phyloP scores from a whole-genome alignment of 2,329 filamentous ascomycete species.

The Elsinoe perseae region DNA sequence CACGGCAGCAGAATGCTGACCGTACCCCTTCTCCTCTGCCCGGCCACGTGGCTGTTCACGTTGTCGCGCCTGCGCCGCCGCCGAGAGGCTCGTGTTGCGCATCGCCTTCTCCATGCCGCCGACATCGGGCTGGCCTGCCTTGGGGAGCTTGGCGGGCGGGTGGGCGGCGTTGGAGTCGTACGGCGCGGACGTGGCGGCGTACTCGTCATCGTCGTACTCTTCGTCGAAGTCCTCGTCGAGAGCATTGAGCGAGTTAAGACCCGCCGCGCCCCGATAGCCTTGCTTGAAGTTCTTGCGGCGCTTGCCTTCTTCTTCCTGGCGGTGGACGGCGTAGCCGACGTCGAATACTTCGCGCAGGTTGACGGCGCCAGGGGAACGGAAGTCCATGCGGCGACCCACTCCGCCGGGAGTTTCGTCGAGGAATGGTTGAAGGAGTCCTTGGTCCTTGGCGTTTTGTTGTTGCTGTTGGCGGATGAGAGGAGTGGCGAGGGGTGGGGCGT shows the following conservation, averaged over 20 bases:
- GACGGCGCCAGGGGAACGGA: slow-evolving; percentile 88
- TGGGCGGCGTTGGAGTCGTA: slow-evolving; percentile 42
- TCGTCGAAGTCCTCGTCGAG: slow-evolving; percentile 51
- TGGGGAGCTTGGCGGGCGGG: slow-evolving; percentile 59
- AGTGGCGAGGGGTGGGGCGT: slow-evolving; percentile 65
- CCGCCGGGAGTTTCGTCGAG: slow-evolving; percentile 51
- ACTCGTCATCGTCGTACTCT: slow-evolving; percentile 58
- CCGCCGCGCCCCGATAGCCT: slow-evolving; percentile 54
- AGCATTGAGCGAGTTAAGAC: slow-evolving; percentile 58
- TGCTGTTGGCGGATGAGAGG: slow-evolving; percentile 54
- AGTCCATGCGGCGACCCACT: slow-evolving; percentile 62
- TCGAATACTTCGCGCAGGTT: slow-evolving; percentile 97
- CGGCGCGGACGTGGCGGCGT: slow-evolving; percentile 50
- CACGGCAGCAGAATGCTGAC: slow-evolving; percentile 77
- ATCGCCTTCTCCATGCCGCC: slow-evolving; percentile 78
- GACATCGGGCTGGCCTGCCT: slow-evolving; percentile 51
- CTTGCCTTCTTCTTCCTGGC: slow-evolving; percentile 93
- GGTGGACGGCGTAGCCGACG: slow-evolving; percentile 93
- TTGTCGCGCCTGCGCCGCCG: slow-evolving; percentile 56
- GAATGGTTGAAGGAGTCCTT: slow-evolving; percentile 43
- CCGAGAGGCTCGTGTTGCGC: slow-evolving; percentile 68
- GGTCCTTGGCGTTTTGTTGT: slow-evolving; percentile 24
- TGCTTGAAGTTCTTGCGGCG: slow-evolving; percentile 75
- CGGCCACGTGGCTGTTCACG: slow-evolving; percentile 42
- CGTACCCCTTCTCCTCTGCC: slow-evolving; percentile 61